phyloP scores from a whole-genome alignment of 2,329 filamentous ascomycete species.

The Aurifilum marmelostoma region DNA sequence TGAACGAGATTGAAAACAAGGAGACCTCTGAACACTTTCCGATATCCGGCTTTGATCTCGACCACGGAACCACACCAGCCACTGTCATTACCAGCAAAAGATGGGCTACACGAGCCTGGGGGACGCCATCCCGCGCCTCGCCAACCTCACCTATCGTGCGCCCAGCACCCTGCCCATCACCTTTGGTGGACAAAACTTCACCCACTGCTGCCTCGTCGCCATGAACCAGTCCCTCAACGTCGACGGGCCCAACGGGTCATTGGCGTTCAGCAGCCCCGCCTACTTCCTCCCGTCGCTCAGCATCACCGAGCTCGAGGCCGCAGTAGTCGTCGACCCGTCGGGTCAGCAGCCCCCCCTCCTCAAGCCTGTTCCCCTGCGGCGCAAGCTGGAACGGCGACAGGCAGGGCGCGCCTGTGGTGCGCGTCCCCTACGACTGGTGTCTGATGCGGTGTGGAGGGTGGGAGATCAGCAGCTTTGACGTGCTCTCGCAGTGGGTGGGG shows the following conservation, averaged over 20 bases:
- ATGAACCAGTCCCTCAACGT: constrained; percentile 27
- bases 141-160: constrained; percentile 9
- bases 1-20: no score
- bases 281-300: constrained; percentile 23
- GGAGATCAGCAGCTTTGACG: constrained; percentile 31
- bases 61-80: neutral
- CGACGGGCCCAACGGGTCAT: constrained; percentile 10
- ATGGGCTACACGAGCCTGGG: constrained; percentile 16
- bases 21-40: no score
- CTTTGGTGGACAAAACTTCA: constrained; percentile 35
- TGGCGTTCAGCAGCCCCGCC: constrained; percentile 28
- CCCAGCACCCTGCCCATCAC: neutral
- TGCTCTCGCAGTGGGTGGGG: constrained; percentile 35
- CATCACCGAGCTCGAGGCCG: constrained; percentile 25
- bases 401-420: constrained; percentile 31
- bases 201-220: constrained; percentile 35
- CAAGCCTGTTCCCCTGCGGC: constrained; percentile 33
- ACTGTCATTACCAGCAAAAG: neutral
- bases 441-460: constrained; percentile 33
- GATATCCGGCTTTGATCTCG: no score
- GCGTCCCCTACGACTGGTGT: constrained; percentile 32
- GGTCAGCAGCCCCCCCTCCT: no score
- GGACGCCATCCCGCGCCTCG: constrained; percentile 14
- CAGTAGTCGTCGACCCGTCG: constrained; percentile 13
- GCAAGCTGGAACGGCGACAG: constrained; percentile 31